Evolutionary conservation across 2,329 filamentous ascomycete genomes (phyloP), one percentile per base, ranked within the genome.

Genomic region (Penicillium janthinellum): DNA sequence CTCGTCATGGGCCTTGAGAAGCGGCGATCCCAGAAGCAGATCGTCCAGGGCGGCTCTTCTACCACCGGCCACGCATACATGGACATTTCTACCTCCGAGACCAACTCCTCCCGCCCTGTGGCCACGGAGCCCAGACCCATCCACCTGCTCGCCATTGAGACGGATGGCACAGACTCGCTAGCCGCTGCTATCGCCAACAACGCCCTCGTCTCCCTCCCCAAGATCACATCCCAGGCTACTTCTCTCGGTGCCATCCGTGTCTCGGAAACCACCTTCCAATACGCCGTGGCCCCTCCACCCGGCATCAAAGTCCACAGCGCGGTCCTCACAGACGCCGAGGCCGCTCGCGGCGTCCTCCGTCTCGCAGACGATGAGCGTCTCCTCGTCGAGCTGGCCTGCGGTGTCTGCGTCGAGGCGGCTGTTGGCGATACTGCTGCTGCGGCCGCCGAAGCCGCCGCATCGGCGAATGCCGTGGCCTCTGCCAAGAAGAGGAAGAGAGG

Each of bases 371-470:
- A 96, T 61, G 90, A 93, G 67, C 81, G 90, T 28, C 78, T 94
- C 58, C 80, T 96, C 58, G 91, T 96, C 3, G 94, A 98, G 79
- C 81, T 89, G 38, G 88, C 92, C 0, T 97, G 94, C 73, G 92
- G 93, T 0, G 92, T 94, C 5, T 90, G 89, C 54, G 77, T 96
- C 12, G 91, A 79, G 59, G 77, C 75, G 35, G 77, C 73, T 11
- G 65, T 79, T 49, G 77, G 76, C 50, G 72, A 74, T 60, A 53
- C 51, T 15, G 70, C 70, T 17, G 54, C 60, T 37, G 35, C 60
- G 10, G 57, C 60, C 28, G 52, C 55, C 12, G 31, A 60, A 28
- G 35, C 59, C 42, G 56, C 47, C 5, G 52, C 62, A 34, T 59
- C 60, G 53, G 58, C 59, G 35, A 54, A 20, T 22, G 20, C 61